phyloP scores from a whole-genome alignment of 129 eudicot genomes.

The Scalesia atractyloides region DNA sequence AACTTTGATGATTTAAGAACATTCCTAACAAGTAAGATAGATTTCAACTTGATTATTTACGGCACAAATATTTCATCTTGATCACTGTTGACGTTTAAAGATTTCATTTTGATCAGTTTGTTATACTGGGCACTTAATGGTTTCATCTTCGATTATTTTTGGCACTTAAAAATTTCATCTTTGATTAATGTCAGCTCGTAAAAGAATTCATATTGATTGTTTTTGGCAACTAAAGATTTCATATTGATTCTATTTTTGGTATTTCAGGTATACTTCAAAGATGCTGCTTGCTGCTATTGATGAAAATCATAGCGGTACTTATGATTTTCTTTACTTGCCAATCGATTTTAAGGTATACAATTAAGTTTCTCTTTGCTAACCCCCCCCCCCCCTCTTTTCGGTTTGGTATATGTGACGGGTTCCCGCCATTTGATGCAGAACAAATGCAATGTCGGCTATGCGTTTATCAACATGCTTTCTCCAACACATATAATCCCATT shows the following conservation, averaged over 20 bases:
- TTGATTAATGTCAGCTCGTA: neutral
- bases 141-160: neutral
- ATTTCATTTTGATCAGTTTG: neutral
- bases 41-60: neutral
- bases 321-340: constrained; percentile 91
- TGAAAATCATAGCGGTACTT: constrained; percentile 79
- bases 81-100: neutral
- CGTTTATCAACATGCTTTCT: constrained; percentile 92
- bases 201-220: neutral
- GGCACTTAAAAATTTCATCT: neutral
- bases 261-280: constrained; percentile 86
- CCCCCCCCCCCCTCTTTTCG: neutral
- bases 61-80: neutral
- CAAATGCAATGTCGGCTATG: constrained; percentile 96
- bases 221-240: constrained; percentile 16
- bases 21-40: constrained; percentile 85
- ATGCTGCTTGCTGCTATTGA: constrained; percentile 93
- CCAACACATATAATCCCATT: constrained; percentile 78
- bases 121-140: no score
- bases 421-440: constrained; percentile 55
- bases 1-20: constrained; percentile 94
- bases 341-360: constrained; percentile 83
- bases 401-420: constrained; percentile 9
- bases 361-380: constrained; percentile 1
- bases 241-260: constrained; percentile 21